Evolutionary conservation across 2,329 filamentous ascomycete species (phyloP), one percentile per base, ranked within the genome.

Genomic region (Gaeumannomyces sp.): DNA sequence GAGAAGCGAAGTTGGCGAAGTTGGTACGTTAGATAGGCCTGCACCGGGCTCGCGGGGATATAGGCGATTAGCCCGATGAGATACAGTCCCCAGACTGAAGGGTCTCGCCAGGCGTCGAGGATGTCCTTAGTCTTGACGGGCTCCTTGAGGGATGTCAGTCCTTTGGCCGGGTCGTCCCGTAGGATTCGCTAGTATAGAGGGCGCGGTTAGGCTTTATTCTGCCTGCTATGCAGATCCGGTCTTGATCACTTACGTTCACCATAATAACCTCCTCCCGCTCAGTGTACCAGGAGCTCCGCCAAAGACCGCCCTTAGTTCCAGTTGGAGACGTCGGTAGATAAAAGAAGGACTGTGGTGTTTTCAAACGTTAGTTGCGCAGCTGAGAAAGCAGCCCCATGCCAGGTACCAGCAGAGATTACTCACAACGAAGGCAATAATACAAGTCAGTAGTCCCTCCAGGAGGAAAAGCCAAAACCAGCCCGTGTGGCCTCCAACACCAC

Each of bases 231-330:
- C 2, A 38, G 3, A 4, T 16, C 27, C n/a, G 19, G 14, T 19
- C 19, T 53, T 16, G 33, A 35, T 29, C 19, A 59, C 70, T 65
- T 59, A 73, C 69, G 71, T 90, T 91, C 25, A 89, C 82, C 82
- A 91, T 86, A 70, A 91, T 90, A 65, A 85, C 83, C 70, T 91
- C 88, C 71, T 91, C 86, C 2, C 79, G 79, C 71, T 89, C 88
- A 2, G 77, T 84, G 73, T 89, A 89, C 88, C 88, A 89, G 6
- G 88, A 71, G 58, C 85, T 85, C 2, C 85, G 83, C 60, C 84
- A 85, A 67, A 91, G 81, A 59, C 80, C 74, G 27, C 83, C 81
- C 13, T 81, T 84, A 4, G 90, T 92, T 62, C 86, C 81, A 0
- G 86, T 88, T 0, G 90, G 89, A 0, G 87, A 89, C 31, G 80